phyloP scores from a whole-genome alignment of 768 basidiomycete species.

The Tulasnella sp. region DNA sequence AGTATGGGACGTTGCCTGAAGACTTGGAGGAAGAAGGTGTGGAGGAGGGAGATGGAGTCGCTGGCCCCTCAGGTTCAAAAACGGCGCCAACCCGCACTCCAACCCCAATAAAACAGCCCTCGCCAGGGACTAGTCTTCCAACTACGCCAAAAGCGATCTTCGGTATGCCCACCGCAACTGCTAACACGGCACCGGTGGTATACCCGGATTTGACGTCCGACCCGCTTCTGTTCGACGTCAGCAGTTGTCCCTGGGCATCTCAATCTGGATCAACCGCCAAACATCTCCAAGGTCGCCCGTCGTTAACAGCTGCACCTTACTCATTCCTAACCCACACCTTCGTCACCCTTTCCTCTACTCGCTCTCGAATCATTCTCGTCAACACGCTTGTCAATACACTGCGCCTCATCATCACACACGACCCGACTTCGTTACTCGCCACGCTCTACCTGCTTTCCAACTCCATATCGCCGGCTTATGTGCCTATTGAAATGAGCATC shows the following conservation, averaged over 20 bases:
- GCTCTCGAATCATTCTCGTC: conserved; percentile 66
- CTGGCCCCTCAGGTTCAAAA: neutral
- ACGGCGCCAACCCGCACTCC: neutral
- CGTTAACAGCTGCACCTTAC: conserved; percentile 53
- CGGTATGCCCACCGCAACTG: neutral
- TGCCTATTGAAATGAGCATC: conserved; percentile 64
- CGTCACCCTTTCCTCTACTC: conserved; percentile 57
- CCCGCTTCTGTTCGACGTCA: conserved; percentile 47
- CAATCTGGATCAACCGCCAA: neutral
- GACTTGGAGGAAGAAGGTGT: neutral
- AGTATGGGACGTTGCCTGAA: neutral
- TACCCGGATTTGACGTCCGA: conserved; percentile 39
- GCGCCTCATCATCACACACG: conserved; percentile 59
- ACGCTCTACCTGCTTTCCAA: conserved; percentile 80
- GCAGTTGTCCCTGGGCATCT: conserved; percentile 45
- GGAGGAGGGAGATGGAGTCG: neutral
- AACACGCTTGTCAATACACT: conserved; percentile 71
- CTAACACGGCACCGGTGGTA: neutral
- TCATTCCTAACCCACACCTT: conserved; percentile 67
- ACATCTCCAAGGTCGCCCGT: conserved; percentile 17
- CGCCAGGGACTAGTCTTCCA: neutral
- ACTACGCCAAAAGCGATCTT: neutral
- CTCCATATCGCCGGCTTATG: conserved; percentile 70
- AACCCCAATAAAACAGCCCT: neutral
- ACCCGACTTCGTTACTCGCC: conserved; percentile 68